phyloP scores from a whole-genome alignment of 2,329 filamentous ascomycete species.

The Diaporthe australafricana region DNA sequence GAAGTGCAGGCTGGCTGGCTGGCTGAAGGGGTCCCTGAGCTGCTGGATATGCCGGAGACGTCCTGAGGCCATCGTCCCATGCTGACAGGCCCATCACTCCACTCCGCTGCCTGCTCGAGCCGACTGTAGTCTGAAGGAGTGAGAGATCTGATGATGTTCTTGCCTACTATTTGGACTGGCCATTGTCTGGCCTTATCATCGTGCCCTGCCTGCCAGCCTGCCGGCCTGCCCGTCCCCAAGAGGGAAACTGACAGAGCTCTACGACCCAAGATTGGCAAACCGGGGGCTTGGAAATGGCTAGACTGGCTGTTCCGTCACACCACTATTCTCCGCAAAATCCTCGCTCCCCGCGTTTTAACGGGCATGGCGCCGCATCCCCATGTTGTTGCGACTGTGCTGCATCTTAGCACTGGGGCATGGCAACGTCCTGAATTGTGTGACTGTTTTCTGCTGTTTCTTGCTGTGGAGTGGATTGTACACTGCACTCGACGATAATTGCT shows the following conservation, averaged over 20 bases:
- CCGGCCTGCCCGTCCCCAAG: background rate
- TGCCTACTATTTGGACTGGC: no score
- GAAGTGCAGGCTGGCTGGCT: background rate
- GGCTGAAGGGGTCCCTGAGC: background rate
- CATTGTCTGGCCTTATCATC: no score
- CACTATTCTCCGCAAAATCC: slow-evolving; percentile 27
- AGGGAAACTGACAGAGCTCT: background rate
- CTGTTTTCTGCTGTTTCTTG: background rate
- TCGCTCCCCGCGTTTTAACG: slow-evolving; percentile 26
- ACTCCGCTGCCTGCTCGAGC: background rate
- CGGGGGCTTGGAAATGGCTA: slow-evolving; percentile 20
- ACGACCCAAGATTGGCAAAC: slow-evolving; percentile 22
- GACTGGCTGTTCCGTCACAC: slow-evolving; percentile 27
- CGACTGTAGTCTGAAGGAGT: slow-evolving; percentile 1
- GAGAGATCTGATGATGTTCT: slow-evolving; percentile 20
- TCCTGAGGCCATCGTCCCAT: slow-evolving; percentile 17
- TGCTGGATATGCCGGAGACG: background rate
- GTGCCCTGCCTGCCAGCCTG: no score
- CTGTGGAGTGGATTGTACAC: background rate
- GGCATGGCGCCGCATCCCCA: slow-evolving; percentile 22
- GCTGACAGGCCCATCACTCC: slow-evolving; percentile 17
- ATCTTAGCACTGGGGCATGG: background rate
- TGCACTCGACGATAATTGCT: no score
- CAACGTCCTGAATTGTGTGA: background rate
- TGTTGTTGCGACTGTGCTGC: background rate